Evolutionary conservation across 805 yeast genomes (phyloP).

Genomic region (Saccharomycopsis sp.): DNA sequence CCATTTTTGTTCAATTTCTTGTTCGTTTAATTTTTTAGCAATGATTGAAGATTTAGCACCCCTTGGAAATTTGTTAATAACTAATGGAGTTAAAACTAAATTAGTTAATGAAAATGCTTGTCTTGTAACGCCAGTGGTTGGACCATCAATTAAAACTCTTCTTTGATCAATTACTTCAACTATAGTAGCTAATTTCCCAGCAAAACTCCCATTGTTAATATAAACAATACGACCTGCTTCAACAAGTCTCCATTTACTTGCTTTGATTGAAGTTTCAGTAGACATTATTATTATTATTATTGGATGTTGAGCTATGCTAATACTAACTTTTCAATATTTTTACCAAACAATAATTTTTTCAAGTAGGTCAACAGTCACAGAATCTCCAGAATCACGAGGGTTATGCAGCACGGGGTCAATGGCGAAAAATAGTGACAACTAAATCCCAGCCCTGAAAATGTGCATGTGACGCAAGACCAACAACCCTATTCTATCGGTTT

Average conservation of each 20-base stretch:
- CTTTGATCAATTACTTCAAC: constrained; percentile 99
- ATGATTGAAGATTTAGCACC: constrained; percentile 86
- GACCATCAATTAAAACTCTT: constrained; percentile 97
- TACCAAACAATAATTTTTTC: constrained; percentile 14
- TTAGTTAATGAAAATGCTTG: constrained; percentile 84
- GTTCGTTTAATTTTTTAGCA: constrained; percentile 88
- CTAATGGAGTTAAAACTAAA: constrained; percentile 89
- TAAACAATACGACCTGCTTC: constrained; percentile 99
- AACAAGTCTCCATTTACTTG: constrained; percentile 98
- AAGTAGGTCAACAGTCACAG: constrained; percentile 26
- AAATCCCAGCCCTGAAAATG: not conserved
- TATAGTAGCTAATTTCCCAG: constrained; percentile 88
- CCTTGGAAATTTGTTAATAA: constrained; percentile 81
- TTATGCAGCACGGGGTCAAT: not conserved
- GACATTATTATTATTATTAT: constrained; percentile 41
- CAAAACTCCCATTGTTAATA: constrained; percentile 64
- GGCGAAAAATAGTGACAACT: no score
- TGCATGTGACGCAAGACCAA: not conserved
- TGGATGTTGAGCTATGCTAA: constrained; percentile 1
- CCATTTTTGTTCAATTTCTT: constrained; percentile 88
- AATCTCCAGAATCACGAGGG: not conserved
- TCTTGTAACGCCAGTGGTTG: constrained; percentile 80
- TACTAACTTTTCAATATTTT: constrained; percentile 4
- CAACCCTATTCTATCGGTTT: no score
- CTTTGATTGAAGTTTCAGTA: constrained; percentile 73